Percentiles rank a stretch among this genome's conserved stretches.
Evolutionary conservation across 2,329 filamentous ascomycete genomes (phyloP).

Genomic region (Ploettnerulaceae sp.): DNA sequence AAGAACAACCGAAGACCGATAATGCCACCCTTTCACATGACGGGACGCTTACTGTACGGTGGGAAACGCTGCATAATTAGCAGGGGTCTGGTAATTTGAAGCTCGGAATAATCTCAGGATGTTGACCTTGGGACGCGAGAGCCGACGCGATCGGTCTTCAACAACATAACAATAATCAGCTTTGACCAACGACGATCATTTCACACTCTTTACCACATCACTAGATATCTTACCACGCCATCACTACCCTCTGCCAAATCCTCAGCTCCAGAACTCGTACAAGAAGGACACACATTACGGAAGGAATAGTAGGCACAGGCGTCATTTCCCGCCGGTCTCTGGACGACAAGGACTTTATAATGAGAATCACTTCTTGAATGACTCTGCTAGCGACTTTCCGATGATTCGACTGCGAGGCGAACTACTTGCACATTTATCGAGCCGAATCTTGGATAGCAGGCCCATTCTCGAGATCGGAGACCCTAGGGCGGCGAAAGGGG

Average conservation of each 20-base stretch:
- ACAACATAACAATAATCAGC: constrained; percentile 2
- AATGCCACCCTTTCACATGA: no score
- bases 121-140: constrained; percentile 14
- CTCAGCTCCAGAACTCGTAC: neutral
- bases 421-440: constrained; percentile 3
- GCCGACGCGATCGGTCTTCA: constrained; percentile 6
- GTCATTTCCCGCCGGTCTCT: constrained; percentile 1
- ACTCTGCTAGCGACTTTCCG: neutral
- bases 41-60: neutral
- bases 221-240: neutral
- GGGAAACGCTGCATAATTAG: constrained; percentile 7
- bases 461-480: neutral
- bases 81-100: constrained; percentile 6
- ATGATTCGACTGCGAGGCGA: constrained; percentile 10
- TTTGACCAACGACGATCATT: neutral
- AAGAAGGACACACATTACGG: no score
- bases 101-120: constrained; percentile 9
- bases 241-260: neutral
- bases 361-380: neutral
- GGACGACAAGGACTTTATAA: constrained; percentile 6
- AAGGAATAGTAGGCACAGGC: neutral
- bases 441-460: constrained; percentile 6
- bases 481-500: constrained; percentile 9
- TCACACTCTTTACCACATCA: neutral
- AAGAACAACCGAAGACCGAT: no score